Evolutionary conservation across 1,284 basidiomycete species (phyloP).

Genomic region (Hemileia vastatrix): DNA sequence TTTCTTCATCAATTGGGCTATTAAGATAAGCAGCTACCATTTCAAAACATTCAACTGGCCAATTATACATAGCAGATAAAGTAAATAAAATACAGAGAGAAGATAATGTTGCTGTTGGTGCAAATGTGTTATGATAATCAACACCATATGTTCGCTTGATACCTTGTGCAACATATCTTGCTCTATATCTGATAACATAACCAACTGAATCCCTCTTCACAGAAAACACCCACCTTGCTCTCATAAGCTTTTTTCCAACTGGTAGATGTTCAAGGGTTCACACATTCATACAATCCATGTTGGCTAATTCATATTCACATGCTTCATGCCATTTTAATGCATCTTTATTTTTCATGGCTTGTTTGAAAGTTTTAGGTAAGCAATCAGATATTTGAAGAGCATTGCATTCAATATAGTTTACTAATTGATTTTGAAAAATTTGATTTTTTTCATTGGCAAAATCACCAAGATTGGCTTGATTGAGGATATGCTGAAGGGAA

Average conservation of each 20-base stretch:
- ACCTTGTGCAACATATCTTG: not conserved
- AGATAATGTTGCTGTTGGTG: not conserved
- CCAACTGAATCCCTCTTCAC: not conserved
- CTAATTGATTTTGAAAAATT: too few species aligned
- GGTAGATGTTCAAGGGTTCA: not conserved
- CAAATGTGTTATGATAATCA: not conserved
- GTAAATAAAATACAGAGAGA: not conserved
- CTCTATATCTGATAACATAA: not conserved
- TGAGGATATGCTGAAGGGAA: too few species aligned
- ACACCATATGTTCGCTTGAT: not conserved
- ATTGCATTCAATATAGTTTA: too few species aligned
- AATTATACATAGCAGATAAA: not conserved
- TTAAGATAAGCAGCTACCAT: not conserved
- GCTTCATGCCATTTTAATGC: not conserved
- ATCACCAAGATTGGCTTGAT: too few species aligned
- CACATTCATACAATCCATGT: not conserved
- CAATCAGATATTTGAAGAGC: not conserved
- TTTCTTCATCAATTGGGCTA: constrained; percentile 3
- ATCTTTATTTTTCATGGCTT: not conserved
- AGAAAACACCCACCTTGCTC: not conserved
- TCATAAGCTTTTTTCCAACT: not conserved
- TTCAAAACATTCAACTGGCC: not conserved
- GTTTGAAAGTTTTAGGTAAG: not conserved
- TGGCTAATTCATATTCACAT: not conserved
- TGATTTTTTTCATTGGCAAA: too few species aligned